Percentiles rank a stretch among this genome's conserved stretches.
phyloP scores from a whole-genome alignment of 1,284 basidiomycete genomes.

The Boletus semigastroideus region DNA sequence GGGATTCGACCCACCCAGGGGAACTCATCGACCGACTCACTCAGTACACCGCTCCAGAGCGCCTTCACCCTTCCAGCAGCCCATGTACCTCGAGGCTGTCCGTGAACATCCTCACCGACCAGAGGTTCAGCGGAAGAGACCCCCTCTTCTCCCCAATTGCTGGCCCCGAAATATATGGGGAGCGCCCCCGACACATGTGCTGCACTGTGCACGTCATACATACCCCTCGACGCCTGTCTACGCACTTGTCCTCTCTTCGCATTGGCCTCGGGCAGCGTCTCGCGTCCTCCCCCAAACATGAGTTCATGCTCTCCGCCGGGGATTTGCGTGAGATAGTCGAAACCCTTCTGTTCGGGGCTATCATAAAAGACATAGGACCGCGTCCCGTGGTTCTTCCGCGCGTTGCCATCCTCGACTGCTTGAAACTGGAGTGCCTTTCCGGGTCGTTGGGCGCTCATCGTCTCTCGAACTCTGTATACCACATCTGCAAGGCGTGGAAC shows the following conservation, averaged over 20 bases:
- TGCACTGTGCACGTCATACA: slow-evolving; percentile 41
- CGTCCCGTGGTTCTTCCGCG: slow-evolving; percentile 32
- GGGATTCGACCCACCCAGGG: slow-evolving; percentile 62
- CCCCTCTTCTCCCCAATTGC: slow-evolving; percentile 37
- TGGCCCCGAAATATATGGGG: slow-evolving; percentile 45
- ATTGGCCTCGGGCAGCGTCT: slow-evolving; percentile 27
- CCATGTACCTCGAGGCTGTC: slow-evolving; percentile 12
- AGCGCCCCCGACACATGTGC: slow-evolving; percentile 49
- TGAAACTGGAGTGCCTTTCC: slow-evolving; percentile 36
- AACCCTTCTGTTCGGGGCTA: slow-evolving; percentile 39
- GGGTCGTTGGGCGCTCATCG: slow-evolving; percentile 68
- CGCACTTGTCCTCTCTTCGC: slow-evolving; percentile 29
- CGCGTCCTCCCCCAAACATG: slow-evolving; percentile 61
- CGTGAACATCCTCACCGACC: not conserved
- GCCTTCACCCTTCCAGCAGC: slow-evolving; percentile 44
- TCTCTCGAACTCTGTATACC: slow-evolving; percentile 57
- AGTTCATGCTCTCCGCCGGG: slow-evolving; percentile 50
- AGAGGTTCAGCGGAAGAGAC: slow-evolving; percentile 5
- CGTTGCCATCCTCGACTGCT: slow-evolving; percentile 23
- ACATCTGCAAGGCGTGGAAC: slow-evolving; percentile 60
- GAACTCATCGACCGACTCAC: slow-evolving; percentile 48
- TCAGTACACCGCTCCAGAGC: slow-evolving; percentile 62
- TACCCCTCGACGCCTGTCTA: slow-evolving; percentile 43
- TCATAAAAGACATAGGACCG: slow-evolving; percentile 63
- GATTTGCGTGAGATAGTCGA: slow-evolving; percentile 76